A percentile compares a stretch with the other conserved stretches of the same genome.
Conservation (phyloP, 2,329 filamentous ascomycete species). For the Chaetomium strumarium region DNA sequence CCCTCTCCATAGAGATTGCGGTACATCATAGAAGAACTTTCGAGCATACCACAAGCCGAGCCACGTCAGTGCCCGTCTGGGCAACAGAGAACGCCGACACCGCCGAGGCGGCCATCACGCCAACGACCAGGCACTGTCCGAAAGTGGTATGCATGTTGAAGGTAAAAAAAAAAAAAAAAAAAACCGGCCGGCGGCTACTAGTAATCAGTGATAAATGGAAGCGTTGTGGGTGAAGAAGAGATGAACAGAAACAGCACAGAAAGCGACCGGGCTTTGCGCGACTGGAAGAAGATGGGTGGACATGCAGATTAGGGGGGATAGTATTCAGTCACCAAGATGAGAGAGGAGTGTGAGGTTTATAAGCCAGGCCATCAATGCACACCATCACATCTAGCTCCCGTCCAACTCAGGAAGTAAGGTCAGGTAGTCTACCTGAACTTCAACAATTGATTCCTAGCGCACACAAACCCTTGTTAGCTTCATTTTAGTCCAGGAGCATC, state of each 20-base stretch:
- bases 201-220: neutral
- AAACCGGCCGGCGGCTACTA: conserved; percentile 1
- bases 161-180: neutral
- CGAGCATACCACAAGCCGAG: conserved; percentile 6
- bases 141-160: conserved; percentile 5
- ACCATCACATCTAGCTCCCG: no score
- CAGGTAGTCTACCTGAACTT: no score
- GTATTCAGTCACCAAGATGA: no score
- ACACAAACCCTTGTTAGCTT: no score
- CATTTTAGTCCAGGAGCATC: no score
- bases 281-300: neutral
- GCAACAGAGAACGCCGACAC: conserved; percentile 1
- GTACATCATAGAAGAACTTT: neutral
- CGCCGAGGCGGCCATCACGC: conserved; percentile 8
- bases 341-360: no score
- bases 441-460: no score
- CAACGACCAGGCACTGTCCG: conserved; percentile 5
- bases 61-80: neutral
- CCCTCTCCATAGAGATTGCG: neutral
- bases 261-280: neutral
- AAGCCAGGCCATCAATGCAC: no score
- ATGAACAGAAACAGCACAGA: neutral
- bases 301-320: no score
- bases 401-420: no score
- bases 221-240: neutral